Evolutionary conservation across 352 stramenopile species (phyloP).

Genomic region (Phytophthora sansomeana): DNA sequence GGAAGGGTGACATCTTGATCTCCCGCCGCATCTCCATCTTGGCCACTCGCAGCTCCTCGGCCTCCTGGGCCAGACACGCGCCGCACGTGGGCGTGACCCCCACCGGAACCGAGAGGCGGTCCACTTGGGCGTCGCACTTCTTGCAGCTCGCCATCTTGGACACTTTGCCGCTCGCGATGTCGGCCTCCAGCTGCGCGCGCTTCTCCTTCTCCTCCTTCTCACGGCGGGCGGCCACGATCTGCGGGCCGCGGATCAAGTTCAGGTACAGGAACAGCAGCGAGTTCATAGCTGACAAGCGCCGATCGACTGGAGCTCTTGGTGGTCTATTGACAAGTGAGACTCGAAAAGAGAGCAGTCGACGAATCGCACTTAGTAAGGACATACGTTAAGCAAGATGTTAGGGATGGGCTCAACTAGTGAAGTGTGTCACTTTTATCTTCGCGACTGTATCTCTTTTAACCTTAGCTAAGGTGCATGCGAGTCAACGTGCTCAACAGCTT

Average conservation of each 20-base stretch:
- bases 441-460: slow-evolving; percentile 28
- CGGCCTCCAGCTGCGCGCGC: slow-evolving; percentile 49
- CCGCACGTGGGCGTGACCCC: slow-evolving; percentile 50
- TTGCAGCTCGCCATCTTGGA: slow-evolving; percentile 67
- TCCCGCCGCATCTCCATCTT: slow-evolving; percentile 45
- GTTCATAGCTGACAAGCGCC: too few relatives aligned
- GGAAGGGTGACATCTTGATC: slow-evolving; percentile 72
- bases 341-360: slow-evolving; percentile 17
- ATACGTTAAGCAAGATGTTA: slow-evolving; percentile 25
- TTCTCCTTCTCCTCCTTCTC: slow-evolving; percentile 66
- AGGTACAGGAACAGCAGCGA: slow-evolving; percentile 82
- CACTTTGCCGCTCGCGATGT: slow-evolving; percentile 63
- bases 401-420: slow-evolving; percentile 33
- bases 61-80: slow-evolving; percentile 49
- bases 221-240: slow-evolving; percentile 52
- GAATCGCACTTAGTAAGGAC: slow-evolving; percentile 13
- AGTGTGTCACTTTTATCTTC: slow-evolving; percentile 26
- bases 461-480: too few relatives aligned
- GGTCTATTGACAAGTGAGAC: slow-evolving; percentile 36
- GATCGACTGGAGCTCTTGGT: slow-evolving; percentile 2
- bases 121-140: slow-evolving; percentile 71
- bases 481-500: background rate
- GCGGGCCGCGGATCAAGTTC: slow-evolving; percentile 73
- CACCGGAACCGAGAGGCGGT: slow-evolving; percentile 44
- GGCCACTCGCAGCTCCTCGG: slow-evolving; percentile 28